Evolutionary conservation across 148 eudicot genomes (phyloP), one percentile per base, ranked within the genome.

Genomic region (Silene conica): DNA sequence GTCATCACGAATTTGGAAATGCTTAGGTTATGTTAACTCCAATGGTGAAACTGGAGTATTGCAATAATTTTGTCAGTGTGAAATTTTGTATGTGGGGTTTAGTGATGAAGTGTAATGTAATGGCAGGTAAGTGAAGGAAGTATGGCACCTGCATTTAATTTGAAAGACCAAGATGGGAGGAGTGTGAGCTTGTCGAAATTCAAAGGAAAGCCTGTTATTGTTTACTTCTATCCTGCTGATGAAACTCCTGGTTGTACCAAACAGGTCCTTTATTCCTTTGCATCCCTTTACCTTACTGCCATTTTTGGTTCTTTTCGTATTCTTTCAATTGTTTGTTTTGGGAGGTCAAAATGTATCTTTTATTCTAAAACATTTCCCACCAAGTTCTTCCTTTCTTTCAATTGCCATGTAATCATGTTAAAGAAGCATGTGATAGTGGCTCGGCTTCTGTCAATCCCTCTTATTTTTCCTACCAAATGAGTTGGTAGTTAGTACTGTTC

Each of bases 221-320:
- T 96, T 71, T 96, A 96, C 73, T 96, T 96, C 80, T 96, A 96
- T 66, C 99, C 99, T 82, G 99, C 97, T 85, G 99, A 96, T 84
- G 99, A 96, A 74, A 87, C 92, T 74, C 99, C 99, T 87, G 99
- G 99, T 67, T 96, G 99, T 86, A 96, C 99, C 86, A 96, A 96
- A 84, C 99, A 96, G 97, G 99, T 90, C 63, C 38, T 21, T 65
- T 16, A 4, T 65, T 63, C 2, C 5, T 14, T 23, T 34, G 19
- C 23, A 20, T 50, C 34, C n/a, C 25, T 13, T 26, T 54, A 10
- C n/a, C 28, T 63, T 63, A 23, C 22, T 54, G 38, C 15, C 48
- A 26, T 61, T 23, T 67, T 28, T 46, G 56, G 6, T 19, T 31
- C 25, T n/a, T 66, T 19, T 54, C 8, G 13, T 20, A 54, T 59